A percentile compares a stretch with the other conserved stretches of the same genome.
Conservation (phyloP, 2,329 filamentous ascomycete species). For the Elsinoe fawcettii region DNA sequence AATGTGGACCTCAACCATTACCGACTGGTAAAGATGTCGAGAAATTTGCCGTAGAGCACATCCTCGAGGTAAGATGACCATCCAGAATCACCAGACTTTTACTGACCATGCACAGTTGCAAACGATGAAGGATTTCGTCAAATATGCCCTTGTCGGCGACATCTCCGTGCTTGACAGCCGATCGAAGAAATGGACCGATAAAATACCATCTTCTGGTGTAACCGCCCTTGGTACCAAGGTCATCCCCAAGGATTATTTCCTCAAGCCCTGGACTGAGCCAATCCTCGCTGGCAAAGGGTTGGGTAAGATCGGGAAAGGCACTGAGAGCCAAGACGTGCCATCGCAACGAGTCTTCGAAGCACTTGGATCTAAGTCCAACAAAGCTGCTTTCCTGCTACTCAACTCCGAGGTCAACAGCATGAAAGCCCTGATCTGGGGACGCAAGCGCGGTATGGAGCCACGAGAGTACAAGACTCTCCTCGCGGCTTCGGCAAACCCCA, state of each 20-base stretch:
- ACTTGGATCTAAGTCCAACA: slow-evolving; percentile 4
- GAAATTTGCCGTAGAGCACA: slow-evolving; percentile 1
- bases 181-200: background rate
- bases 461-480: background rate
- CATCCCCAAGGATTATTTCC: slow-evolving; percentile 1
- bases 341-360: background rate
- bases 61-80: background rate
- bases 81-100: too few relatives aligned
- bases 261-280: background rate
- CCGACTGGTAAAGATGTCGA: background rate
- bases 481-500: background rate
- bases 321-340: background rate
- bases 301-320: background rate
- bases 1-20: background rate
- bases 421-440: slow-evolving; percentile 4
- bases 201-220: background rate
- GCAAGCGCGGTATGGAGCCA: slow-evolving; percentile 3
- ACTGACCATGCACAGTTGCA: background rate
- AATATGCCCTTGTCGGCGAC: background rate
- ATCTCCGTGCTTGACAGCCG: slow-evolving; percentile 1
- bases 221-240: background rate
- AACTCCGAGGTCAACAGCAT: slow-evolving; percentile 1
- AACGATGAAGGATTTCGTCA: slow-evolving; percentile 7
- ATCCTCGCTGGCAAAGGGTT: background rate
- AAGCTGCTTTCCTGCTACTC: slow-evolving; percentile 1